Evolutionary conservation across 2,329 filamentous ascomycete species (phyloP).

Genomic region (Lachnellula hyalina): DNA sequence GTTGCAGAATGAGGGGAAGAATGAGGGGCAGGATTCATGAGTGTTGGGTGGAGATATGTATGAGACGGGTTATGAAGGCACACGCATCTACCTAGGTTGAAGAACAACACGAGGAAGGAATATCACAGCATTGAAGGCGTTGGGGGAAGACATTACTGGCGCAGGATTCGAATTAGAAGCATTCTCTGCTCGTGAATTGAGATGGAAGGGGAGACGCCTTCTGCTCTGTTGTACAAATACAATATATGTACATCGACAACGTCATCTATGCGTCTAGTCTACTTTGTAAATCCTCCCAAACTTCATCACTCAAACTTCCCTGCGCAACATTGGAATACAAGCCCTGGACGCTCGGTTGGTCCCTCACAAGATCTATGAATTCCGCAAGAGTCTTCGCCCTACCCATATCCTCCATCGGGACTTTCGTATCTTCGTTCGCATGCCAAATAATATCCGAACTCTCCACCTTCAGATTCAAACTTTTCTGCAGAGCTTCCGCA

Average conservation of each 20-base stretch:
- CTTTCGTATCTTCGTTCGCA: constrained; percentile 72
- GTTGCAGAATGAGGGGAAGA: constrained; percentile 17
- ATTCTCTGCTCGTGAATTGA: neutral
- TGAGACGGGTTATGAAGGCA: neutral
- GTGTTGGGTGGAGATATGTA: neutral
- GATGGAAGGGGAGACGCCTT: neutral
- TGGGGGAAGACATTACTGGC: constrained; percentile 1
- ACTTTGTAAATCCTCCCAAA: constrained; percentile 48
- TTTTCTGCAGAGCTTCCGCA: constrained; percentile 56
- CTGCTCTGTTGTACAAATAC: constrained; percentile 16
- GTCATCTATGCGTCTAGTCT: constrained; percentile 41
- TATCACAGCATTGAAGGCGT: constrained; percentile 19
- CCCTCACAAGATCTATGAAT: constrained; percentile 56
- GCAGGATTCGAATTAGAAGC: neutral
- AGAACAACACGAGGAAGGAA: neutral
- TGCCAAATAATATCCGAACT: constrained; percentile 81
- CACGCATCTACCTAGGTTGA: constrained; percentile 1
- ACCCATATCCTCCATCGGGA: constrained; percentile 53
- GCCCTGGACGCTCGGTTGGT: constrained; percentile 68
- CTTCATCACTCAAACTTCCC: constrained; percentile 46
- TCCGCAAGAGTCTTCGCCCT: constrained; percentile 52
- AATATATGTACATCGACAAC: constrained; percentile 13
- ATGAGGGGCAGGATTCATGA: neutral
- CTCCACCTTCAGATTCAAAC: constrained; percentile 61
- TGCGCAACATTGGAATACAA: constrained; percentile 67